phyloP scores from a whole-genome alignment of 83 land plant genomes.

The Thuja plicata region DNA sequence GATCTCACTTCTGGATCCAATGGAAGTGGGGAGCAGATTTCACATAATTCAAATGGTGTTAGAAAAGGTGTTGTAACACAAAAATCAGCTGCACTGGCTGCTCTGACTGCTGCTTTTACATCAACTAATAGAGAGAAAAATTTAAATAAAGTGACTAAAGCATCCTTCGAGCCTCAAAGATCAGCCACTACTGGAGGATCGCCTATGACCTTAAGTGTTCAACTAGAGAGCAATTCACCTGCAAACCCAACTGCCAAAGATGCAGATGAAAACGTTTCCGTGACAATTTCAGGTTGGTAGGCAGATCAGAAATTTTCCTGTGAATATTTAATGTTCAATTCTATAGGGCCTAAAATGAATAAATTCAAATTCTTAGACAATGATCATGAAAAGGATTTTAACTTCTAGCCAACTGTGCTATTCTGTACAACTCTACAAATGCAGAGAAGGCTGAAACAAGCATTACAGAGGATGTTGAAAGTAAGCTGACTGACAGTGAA shows the following conservation, averaged over 20 bases:
- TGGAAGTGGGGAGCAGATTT: constrained; percentile 21
- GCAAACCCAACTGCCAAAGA: neutral
- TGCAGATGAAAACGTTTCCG: neutral
- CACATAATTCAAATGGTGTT: constrained; percentile 18
- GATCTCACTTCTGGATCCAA: neutral
- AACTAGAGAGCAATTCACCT: neutral
- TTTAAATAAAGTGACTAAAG: constrained; percentile 15
- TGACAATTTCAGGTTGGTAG: constrained; percentile 1
- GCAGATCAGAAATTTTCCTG: neutral
- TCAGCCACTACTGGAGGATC: neutral
- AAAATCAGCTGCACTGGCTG: constrained; percentile 38
- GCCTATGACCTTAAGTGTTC: neutral
- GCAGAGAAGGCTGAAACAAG: neutral
- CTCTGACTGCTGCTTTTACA: constrained; percentile 27
- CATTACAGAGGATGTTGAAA: constrained; percentile 9
- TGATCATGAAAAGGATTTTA: neutral
- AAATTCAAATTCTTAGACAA: neutral
- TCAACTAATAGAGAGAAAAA: constrained; percentile 11
- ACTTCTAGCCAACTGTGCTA: neutral
- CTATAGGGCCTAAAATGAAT: neutral
- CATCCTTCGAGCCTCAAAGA: constrained; percentile 9
- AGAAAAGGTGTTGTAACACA: constrained; percentile 22
- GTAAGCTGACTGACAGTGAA: neutral
- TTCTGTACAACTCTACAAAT: neutral
- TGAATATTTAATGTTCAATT: neutral